Conservation (phyloP, 2,329 filamentous ascomycete species). For the Trichoderma polysporum region DNA sequence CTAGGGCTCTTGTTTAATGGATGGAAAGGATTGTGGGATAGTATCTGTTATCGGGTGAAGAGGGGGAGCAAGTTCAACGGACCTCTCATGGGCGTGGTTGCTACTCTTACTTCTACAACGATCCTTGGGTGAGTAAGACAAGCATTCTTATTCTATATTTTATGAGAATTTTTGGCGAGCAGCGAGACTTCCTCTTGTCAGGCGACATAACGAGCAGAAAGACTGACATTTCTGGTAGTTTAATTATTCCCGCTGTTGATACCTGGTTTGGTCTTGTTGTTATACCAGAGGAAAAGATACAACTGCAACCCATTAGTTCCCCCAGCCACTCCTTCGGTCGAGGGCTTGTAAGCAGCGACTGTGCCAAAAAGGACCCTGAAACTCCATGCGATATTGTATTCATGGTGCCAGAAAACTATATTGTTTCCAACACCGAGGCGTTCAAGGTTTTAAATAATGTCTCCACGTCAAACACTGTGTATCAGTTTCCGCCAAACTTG, state of each 20-base stretch:
- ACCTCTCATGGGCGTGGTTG: not conserved
- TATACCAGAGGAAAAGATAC: not conserved
- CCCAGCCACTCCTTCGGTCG: not conserved
- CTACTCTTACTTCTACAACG: not conserved
- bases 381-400: not conserved
- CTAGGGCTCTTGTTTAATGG: not conserved
- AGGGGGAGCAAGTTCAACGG: not conserved
- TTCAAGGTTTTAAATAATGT: not conserved
- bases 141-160: not conserved
- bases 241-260: not conserved
- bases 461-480: not conserved
- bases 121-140: not conserved
- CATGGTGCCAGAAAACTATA: not conserved
- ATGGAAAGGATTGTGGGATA: not conserved
- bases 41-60: not conserved
- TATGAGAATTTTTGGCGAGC: too few relatives aligned
- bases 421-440: not conserved
- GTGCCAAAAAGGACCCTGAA: not conserved
- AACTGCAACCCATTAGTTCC: not conserved
- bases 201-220: too few relatives aligned
- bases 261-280: slow-evolving; percentile 1
- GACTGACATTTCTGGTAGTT: not conserved
- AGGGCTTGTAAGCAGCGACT: not conserved
- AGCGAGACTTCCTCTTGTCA: too few relatives aligned
- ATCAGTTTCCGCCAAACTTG: not conserved